Base-by-base conservation (phyloP, 2,329 filamentous ascomycete species). In the Cladophialophora chaetospira region DNA sequence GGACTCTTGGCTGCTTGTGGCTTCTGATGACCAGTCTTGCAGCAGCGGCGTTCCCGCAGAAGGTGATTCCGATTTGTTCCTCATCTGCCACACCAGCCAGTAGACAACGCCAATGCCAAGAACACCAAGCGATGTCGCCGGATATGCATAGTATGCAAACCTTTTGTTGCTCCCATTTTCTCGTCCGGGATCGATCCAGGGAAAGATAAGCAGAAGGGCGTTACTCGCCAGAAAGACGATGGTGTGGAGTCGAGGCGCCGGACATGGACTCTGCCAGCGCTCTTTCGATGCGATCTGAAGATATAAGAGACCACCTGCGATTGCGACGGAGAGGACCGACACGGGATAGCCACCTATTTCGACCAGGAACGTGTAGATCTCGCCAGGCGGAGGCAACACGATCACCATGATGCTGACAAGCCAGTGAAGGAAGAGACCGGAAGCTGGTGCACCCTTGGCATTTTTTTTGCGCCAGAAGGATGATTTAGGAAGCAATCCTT, bases 401-500 rank as follows among this genome's bases (percentile, higher is more conserved):
- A 89, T 78, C 5, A 88, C 77, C 36, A 88, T 77, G 56, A 86
- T 75, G 0, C 84, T 86, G n/a, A 47, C 28, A 6, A 47, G 44
- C 2, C 44, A 47, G 28, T 47, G 44, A 11, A 47, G 17, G 17
- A 88, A 82, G 9, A 76, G 65, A n/a, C 79, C 72, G 5, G 83
- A 75, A n/a, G 82, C 78, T 0, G 86, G 87, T 0, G 87, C 80
- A 53, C 85, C 83, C 57, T 84, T 86, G 0, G 86, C 86, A 71
- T 80, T 82, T 64, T 85, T 86, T 1, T 83, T 87, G 0, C 86
- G 86, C 82, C 84, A 88, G 68, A 89, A 82, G 2, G 77, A 77
- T 58, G 82, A 83, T 52, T 79, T 86, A 0, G 87, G 87, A 11
- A 89, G 66, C 3, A 89, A 72, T 0, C 85, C 86, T 64, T 90